Conservation (phyloP, 345 rosid genomes). For the Eucalyptus erythrocorys region DNA sequence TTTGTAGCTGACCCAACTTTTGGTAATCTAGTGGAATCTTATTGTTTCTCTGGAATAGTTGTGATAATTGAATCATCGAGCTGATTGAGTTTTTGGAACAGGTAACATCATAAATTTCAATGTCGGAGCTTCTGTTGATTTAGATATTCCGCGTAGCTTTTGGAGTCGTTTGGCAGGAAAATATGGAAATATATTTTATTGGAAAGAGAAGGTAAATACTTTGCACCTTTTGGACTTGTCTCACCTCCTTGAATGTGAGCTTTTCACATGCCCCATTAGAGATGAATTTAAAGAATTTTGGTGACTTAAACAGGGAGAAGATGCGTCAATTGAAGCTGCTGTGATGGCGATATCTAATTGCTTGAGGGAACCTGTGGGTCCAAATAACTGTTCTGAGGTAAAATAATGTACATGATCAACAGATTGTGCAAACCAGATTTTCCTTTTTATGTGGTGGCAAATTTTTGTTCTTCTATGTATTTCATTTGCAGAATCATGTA, state of each 20-base stretch:
- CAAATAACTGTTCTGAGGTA: slow-evolving; percentile 67
- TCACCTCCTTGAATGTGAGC: background rate
- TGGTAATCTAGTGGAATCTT: slow-evolving; percentile 24
- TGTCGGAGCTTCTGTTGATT: slow-evolving; percentile 72
- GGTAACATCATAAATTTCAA: slow-evolving; percentile 84
- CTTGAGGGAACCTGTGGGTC: slow-evolving; percentile 67
- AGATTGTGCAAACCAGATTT: background rate
- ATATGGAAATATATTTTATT: slow-evolving; percentile 61
- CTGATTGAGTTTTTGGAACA: slow-evolving; percentile 2
- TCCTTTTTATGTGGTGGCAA: background rate
- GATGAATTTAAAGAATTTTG: background rate
- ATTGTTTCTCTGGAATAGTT: background rate
- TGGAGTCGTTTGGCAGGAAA: slow-evolving; percentile 77
- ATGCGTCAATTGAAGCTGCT: slow-evolving; percentile 86
- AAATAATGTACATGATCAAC: slow-evolving; percentile 8
- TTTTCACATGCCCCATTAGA: background rate
- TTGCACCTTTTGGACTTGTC: background rate
- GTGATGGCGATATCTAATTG: slow-evolving; percentile 82
- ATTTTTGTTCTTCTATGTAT: background rate
- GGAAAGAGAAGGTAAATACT: slow-evolving; percentile 68
- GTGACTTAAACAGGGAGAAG: slow-evolving; percentile 60
- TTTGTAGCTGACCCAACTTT: slow-evolving; percentile 90
- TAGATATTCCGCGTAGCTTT: slow-evolving; percentile 78
- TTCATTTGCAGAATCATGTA: background rate
- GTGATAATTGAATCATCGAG: background rate